These are phyloP conservation scores for Phytophthora constricta DNA, from an alignment of 352 stramenopile species.

Conservation along the genomic window DNA sequence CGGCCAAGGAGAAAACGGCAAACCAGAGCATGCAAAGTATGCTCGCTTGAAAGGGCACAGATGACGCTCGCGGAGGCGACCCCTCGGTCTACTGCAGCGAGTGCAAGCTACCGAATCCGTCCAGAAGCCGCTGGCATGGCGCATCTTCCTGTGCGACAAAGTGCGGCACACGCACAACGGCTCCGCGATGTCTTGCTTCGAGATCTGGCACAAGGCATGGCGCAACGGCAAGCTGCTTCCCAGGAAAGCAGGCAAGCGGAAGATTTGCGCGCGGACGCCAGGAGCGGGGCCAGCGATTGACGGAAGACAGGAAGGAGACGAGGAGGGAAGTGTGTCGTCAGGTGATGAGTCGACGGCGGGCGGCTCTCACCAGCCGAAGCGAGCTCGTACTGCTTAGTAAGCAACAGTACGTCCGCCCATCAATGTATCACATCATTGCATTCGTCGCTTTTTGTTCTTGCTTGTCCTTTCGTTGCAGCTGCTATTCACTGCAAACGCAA, in stretches of 20 bases:
- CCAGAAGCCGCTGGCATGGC: constrained; percentile 7
- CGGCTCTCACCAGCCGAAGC: too few relatives aligned
- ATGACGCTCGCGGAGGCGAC: constrained; percentile 1
- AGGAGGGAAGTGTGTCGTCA: too few relatives aligned
- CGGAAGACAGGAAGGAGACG: too few relatives aligned
- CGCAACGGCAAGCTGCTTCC: constrained; percentile 7
- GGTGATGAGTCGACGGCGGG: too few relatives aligned
- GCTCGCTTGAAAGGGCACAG: constrained; percentile 13
- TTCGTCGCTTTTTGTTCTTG: too few relatives aligned
- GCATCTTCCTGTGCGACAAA: constrained; percentile 18
- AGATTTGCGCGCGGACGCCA: constrained; percentile 3
- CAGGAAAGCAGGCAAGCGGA: background rate
- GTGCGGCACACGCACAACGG: constrained; percentile 7
- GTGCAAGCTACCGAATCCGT: constrained; percentile 14
- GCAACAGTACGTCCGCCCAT: too few relatives aligned
- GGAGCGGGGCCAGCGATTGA: too few relatives aligned
- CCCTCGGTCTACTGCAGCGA: constrained; percentile 14
- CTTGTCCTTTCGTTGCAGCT: too few relatives aligned
- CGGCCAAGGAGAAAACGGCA: background rate
- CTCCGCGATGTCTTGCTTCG: constrained; percentile 10
- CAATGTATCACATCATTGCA: too few relatives aligned
- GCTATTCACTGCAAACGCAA: too few relatives aligned
- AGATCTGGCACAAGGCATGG: constrained; percentile 20
- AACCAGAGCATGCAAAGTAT: constrained; percentile 20
- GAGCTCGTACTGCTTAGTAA: too few relatives aligned